These are phyloP conservation scores for rapeseed (Brassica napus) DNA, from an alignment of 345 rosid genomes.

Conservation along the genomic window Da-Ae NC_063438.1:26345001-26345500, in stretches of 20 bases:
- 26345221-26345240: constrained; percentile 89
- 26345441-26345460: constrained; percentile 96
- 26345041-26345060: constrained; percentile 1
- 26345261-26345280: constrained; percentile 88
- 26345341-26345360: constrained; percentile 72
- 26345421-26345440: constrained; percentile 57
- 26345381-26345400: background rate
- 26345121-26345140: constrained; percentile 82
- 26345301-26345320: constrained; percentile 78
- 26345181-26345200: constrained; percentile 65
- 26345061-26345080: background rate
- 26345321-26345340: constrained; percentile 70
- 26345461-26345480: constrained; percentile 86
- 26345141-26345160: constrained; percentile 76
- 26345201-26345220: constrained; percentile 70
- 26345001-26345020: constrained; percentile 58
- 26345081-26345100: constrained; percentile 80
- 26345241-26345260: constrained; percentile 98
- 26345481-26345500: constrained; percentile 90
- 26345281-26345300: constrained; percentile 84
- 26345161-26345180: constrained; percentile 91
- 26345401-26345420: background rate
- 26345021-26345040: background rate
- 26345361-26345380: constrained; percentile 76
- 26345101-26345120: constrained; percentile 85